Evolutionary conservation across 805 yeast genomes (phyloP).

Genomic region (Pichia heedii): DNA sequence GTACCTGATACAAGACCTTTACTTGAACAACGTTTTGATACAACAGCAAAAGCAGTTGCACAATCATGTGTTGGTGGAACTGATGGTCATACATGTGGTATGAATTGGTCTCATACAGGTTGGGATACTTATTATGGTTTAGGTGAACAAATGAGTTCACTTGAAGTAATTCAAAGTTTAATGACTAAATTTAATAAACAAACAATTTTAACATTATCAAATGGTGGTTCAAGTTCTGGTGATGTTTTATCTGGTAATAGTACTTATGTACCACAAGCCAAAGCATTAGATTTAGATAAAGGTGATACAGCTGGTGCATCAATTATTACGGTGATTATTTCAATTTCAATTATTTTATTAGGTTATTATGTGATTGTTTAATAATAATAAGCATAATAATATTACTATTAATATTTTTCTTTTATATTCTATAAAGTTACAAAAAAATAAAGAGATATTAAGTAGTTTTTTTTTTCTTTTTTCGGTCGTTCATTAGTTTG

Average conservation of each 20-base stretch:
- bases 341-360: conserved; percentile 25
- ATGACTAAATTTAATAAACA: conserved; percentile 32
- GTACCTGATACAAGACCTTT: conserved; percentile 45
- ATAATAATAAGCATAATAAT: background rate
- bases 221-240: conserved; percentile 34
- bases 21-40: conserved; percentile 30
- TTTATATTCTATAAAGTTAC: background rate
- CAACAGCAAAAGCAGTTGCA: conserved; percentile 62
- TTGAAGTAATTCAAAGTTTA: conserved; percentile 51
- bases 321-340: conserved; percentile 50
- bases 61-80: conserved; percentile 62
- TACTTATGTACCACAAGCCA: conserved; percentile 28
- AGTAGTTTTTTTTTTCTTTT: too few relatives aligned
- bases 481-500: too few relatives aligned
- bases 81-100: conserved; percentile 72
- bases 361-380: conserved; percentile 15
- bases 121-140: conserved; percentile 65
- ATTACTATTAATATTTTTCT: background rate
- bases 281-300: conserved; percentile 31
- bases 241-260: conserved; percentile 61
- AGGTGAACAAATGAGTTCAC: conserved; percentile 73
- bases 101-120: conserved; percentile 49
- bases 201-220: conserved; percentile 39
- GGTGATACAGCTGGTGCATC: conserved; percentile 64
- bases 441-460: background rate